These are phyloP conservation scores for Aspergillus haitiensis DNA, from an alignment of 495 filamentous ascomycete genomes.

Conservation along the genomic window DNA sequence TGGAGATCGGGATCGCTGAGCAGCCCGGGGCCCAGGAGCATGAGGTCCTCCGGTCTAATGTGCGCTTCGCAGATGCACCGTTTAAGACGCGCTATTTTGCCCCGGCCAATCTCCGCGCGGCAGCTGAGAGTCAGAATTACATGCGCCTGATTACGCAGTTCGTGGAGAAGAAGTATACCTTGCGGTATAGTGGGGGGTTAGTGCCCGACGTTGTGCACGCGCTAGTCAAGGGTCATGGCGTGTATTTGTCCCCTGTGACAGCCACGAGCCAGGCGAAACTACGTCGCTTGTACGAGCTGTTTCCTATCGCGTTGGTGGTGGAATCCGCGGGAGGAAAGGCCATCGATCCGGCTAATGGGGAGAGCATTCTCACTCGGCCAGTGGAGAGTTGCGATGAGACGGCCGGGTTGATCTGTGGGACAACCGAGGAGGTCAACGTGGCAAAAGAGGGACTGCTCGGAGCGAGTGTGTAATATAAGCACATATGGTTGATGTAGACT, in stretches of 20 bases:
- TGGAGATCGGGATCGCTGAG: background rate
- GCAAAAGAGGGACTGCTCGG: background rate
- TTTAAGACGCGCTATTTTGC: background rate
- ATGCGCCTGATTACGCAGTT: background rate
- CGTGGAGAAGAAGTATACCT: constrained; percentile 1
- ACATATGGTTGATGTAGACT: no score
- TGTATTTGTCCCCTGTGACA: background rate
- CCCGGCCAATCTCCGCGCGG: background rate
- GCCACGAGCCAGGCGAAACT: background rate
- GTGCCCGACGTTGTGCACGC: background rate
- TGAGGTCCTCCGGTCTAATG: background rate
- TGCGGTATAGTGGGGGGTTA: background rate
- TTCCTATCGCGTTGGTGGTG: background rate
- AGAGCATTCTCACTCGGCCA: background rate
- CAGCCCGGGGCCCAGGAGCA: background rate
- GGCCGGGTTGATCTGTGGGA: background rate
- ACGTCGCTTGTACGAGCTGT: background rate
- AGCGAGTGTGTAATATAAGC: no score
- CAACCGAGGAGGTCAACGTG: background rate
- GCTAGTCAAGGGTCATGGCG: background rate
- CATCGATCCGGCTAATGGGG: background rate
- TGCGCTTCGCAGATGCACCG: background rate
- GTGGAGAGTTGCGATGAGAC: background rate
- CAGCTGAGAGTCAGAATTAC: background rate
- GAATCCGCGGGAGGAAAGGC: background rate